Percentiles rank a stretch among this genome's conserved stretches.
phyloP scores from a whole-genome alignment of 441 rosid species.

The Breynia disticha region DNA sequence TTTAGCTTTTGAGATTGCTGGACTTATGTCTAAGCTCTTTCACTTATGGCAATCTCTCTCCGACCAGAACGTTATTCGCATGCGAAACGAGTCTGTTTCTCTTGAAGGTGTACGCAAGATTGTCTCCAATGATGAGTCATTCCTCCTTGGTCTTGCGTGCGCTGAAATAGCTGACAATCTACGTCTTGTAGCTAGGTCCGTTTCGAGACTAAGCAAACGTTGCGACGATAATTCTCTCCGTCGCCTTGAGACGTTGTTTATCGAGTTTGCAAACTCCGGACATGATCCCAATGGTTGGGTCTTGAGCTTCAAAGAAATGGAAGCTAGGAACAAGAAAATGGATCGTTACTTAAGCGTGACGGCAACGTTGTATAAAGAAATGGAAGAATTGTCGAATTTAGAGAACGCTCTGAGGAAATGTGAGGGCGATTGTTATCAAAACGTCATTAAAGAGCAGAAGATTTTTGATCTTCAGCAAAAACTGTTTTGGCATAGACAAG shows the following conservation, averaged over 20 bases:
- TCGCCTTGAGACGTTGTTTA: conserved; percentile 42
- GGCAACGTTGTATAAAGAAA: conserved; percentile 56
- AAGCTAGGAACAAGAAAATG: conserved; percentile 55
- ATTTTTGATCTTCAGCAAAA: conserved; percentile 58
- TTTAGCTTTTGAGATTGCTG: conserved; percentile 69
- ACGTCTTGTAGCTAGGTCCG: conserved; percentile 39
- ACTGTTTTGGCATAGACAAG: conserved; percentile 59
- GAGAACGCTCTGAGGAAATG: conserved; percentile 49
- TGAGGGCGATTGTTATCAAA: conserved; percentile 13
- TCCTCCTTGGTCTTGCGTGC: conserved; percentile 69
- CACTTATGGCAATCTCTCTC: conserved; percentile 73
- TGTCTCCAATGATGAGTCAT: conserved; percentile 64
- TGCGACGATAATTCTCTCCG: conserved; percentile 39
- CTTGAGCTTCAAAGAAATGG: conserved; percentile 52
- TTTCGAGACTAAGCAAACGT: conserved; percentile 44
- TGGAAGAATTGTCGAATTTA: conserved; percentile 54
- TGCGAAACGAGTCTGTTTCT: conserved; percentile 56
- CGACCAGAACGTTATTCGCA: conserved; percentile 48
- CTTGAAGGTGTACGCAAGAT: conserved; percentile 73
- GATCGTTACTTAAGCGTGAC: conserved; percentile 63
- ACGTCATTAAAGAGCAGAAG: conserved; percentile 33
- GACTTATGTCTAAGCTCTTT: conserved; percentile 78
- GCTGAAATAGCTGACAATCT: conserved; percentile 71
- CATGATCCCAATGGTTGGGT: conserved; percentile 57
- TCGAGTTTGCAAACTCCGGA: conserved; percentile 60